phyloP scores from a whole-genome alignment of 441 rosid species.

The Brassica hybrid region DNA sequence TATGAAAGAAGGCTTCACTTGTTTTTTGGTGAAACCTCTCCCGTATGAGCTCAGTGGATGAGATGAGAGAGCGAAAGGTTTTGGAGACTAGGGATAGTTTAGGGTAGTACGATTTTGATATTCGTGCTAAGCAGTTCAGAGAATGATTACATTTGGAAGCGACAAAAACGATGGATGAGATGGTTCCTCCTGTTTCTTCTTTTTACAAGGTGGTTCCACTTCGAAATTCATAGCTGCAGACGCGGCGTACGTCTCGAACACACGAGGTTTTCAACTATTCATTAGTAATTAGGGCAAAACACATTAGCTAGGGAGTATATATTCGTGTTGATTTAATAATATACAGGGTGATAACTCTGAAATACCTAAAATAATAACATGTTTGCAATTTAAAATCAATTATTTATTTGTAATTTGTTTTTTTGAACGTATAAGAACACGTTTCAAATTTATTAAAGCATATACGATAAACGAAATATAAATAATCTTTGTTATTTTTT shows the following conservation, averaged over 20 bases:
- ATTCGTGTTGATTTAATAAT: neutral
- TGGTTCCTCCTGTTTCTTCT: neutral
- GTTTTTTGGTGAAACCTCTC: slow-evolving; percentile 52
- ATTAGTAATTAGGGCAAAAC: neutral
- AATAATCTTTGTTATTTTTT: too few species aligned
- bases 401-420: too few species aligned
- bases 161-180: slow-evolving; percentile 47
- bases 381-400: too few species aligned
- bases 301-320: neutral
- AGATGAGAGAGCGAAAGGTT: slow-evolving; percentile 51
- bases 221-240: neutral
- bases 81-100: slow-evolving; percentile 62
- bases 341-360: neutral
- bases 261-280: neutral
- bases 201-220: neutral
- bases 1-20: slow-evolving; percentile 46
- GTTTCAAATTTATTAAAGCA: too few species aligned
- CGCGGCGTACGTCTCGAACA: neutral
- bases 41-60: slow-evolving; percentile 50
- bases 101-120: slow-evolving; percentile 63
- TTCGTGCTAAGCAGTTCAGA: slow-evolving; percentile 62
- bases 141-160: slow-evolving; percentile 60
- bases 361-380: too few species aligned
- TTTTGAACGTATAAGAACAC: too few species aligned
- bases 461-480: too few species aligned